Percentiles rank a stretch among this genome's conserved stretches.
These are phyloP conservation scores for Ophiostoma piceae DNA, from an alignment of 2,329 filamentous ascomycete species.

Conservation along the genomic window DNA sequence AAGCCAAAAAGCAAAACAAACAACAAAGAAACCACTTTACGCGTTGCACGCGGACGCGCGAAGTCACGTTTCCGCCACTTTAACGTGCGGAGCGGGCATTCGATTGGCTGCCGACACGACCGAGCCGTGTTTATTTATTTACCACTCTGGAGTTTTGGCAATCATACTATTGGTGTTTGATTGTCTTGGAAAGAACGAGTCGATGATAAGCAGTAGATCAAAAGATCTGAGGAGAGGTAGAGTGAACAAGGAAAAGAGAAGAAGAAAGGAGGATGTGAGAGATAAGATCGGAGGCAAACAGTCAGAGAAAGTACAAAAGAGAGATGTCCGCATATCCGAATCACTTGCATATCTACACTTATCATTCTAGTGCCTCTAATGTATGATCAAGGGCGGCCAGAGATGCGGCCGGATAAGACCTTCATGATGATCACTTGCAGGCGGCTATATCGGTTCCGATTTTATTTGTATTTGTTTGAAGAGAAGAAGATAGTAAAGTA, in stretches of 20 bases:
- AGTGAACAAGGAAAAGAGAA: neutral
- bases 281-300: neutral
- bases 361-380: neutral
- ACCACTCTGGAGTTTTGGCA: neutral
- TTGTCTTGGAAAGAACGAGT: too few relatives aligned
- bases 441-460: neutral
- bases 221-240: neutral
- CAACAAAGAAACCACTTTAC: slow-evolving; percentile 16
- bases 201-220: too few relatives aligned
- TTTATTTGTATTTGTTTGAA: slow-evolving; percentile 11
- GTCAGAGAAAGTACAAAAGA: too few relatives aligned
- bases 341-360: too few relatives aligned
- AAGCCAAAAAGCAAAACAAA: neutral
- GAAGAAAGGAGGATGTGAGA: too few relatives aligned
- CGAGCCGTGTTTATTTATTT: neutral
- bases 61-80: slow-evolving; percentile 1
- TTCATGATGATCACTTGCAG: neutral
- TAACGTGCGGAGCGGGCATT: neutral
- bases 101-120: slow-evolving; percentile 7
- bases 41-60: slow-evolving; percentile 1
- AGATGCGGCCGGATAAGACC: neutral
- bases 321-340: neutral
- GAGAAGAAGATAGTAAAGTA: neutral
- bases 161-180: too few relatives aligned
- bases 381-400: neutral